These are phyloP conservation scores for Sclerotiophoma versabilis DNA, from an alignment of 2,329 filamentous ascomycete genomes.

Conservation along the genomic window DNA sequence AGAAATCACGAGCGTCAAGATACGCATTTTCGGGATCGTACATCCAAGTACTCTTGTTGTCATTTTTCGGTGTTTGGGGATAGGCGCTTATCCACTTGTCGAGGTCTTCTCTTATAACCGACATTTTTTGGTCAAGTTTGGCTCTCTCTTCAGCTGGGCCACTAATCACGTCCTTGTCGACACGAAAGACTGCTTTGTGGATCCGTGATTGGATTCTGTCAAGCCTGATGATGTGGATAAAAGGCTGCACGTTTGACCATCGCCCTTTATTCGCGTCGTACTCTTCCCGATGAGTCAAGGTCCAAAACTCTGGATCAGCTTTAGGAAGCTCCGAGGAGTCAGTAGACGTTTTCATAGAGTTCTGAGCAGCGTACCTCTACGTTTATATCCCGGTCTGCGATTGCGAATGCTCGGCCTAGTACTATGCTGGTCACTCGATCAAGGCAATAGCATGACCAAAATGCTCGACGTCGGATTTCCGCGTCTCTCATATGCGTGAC, in stretches of 20 bases:
- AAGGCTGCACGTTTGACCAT: conserved; percentile 36
- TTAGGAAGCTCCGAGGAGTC: conserved; percentile 26
- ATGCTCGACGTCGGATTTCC: conserved; percentile 33
- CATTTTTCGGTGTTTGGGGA: conserved; percentile 28
- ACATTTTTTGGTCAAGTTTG: conserved; percentile 31
- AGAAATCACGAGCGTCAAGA: conserved; percentile 35
- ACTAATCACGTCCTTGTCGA: conserved; percentile 27
- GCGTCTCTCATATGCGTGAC: conserved; percentile 24
- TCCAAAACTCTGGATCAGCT: conserved; percentile 27
- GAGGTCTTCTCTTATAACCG: conserved; percentile 24
- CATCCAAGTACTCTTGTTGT: conserved; percentile 36
- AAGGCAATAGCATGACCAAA: conserved; percentile 39
- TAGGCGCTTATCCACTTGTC: conserved; percentile 29
- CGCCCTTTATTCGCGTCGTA: conserved; percentile 15
- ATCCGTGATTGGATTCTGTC: conserved; percentile 35
- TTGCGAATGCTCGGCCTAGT: conserved; percentile 35
- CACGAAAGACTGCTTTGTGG: conserved; percentile 35
- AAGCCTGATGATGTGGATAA: conserved; percentile 38
- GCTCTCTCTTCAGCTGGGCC: conserved; percentile 22
- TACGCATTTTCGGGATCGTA: conserved; percentile 34
- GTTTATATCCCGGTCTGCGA: conserved; percentile 38
- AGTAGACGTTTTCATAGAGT: not conserved
- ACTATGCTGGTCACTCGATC: conserved; percentile 37
- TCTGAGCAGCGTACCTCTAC: conserved; percentile 27
- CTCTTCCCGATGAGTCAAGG: conserved; percentile 29